phyloP scores from a whole-genome alignment of 495 filamentous ascomycete genomes.

The Penicillium simplicissimum region DNA sequence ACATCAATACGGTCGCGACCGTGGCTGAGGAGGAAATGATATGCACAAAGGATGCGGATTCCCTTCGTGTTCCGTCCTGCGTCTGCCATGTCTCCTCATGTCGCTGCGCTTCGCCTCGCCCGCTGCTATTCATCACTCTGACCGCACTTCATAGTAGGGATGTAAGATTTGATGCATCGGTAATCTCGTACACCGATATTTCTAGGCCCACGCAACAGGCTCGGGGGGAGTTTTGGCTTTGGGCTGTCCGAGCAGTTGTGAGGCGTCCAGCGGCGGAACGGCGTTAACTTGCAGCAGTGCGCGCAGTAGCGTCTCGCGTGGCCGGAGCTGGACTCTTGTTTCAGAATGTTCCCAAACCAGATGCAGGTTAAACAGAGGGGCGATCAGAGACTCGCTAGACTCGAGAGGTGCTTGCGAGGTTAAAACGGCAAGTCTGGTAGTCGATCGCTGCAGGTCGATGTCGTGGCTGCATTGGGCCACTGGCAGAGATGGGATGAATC shows the following conservation, averaged over 20 bases:
- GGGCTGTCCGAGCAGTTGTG: slow-evolving; percentile 16
- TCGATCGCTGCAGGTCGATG: slow-evolving; percentile 14
- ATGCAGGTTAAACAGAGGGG: neutral
- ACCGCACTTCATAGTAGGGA: neutral
- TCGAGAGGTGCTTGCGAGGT: neutral
- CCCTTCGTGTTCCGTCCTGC: neutral
- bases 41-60: neutral
- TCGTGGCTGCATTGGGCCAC: neutral
- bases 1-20: neutral
- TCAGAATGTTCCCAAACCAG: slow-evolving; percentile 18
- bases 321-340: slow-evolving; percentile 25
- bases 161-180: neutral
- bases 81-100: neutral
- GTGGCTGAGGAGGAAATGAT: neutral
- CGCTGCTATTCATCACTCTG: neutral
- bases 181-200: slow-evolving; percentile 3
- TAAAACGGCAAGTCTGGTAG: slow-evolving; percentile 5
- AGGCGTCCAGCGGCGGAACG: slow-evolving; percentile 23
- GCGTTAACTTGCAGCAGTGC: slow-evolving; percentile 22
- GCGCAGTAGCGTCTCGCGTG: slow-evolving; percentile 29
- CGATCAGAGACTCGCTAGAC: neutral
- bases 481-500: neutral
- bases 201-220: neutral
- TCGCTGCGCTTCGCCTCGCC: neutral
- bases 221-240: neutral